Evolutionary conservation across 257 asterid genomes (phyloP), one percentile per base, ranked within the genome.

Genomic region (Cruciata laevipes): DNA sequence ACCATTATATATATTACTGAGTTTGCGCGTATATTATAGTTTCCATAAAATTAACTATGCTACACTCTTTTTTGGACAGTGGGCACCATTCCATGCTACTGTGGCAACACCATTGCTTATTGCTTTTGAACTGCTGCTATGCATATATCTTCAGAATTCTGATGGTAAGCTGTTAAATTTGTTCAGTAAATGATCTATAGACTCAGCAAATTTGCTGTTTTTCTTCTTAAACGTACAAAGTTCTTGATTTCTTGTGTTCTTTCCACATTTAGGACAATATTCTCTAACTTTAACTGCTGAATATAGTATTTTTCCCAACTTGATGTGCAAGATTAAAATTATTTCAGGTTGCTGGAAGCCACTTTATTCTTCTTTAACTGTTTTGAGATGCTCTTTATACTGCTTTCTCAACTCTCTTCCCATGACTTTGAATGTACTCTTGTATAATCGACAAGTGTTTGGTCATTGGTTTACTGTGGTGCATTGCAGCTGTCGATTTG

Each of bases 61-160:
- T 63, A 62, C 67, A 57, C 67, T 67, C 70, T 80, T 84, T 40
- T 70, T 64, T 78, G 74, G 70, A 69, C 89, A 93, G 97, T 93
- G 99, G 99, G 96, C 96, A 6, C 99, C 99, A 18, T 81, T 86
- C 77, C 99, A 93, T 82, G 83, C 99, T 65, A 74, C 85, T 66
- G 81, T 87, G 80, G 99, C 96, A 27, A 76, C 83, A 17, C 99
- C 99, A 3, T 77, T 93, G 88, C 97, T 93, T 60, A 69, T 88
- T 74, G 95, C 99, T 73, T 93, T 93, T 74, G 99, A 90, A 81
- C 86, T 90, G 69, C 97, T 93, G 74, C 87, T 93, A 40, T 90
- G 97, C 81, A 81, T 86, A 73, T 81, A 87, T 81, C 96, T 90
- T 23, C 90, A 88, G 83, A 70, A 75, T 76, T 69, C 61, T 57